Evolutionary conservation across 257 asterid species (phyloP).

Genomic region (Lithospermum erythrorhizon): DNA sequence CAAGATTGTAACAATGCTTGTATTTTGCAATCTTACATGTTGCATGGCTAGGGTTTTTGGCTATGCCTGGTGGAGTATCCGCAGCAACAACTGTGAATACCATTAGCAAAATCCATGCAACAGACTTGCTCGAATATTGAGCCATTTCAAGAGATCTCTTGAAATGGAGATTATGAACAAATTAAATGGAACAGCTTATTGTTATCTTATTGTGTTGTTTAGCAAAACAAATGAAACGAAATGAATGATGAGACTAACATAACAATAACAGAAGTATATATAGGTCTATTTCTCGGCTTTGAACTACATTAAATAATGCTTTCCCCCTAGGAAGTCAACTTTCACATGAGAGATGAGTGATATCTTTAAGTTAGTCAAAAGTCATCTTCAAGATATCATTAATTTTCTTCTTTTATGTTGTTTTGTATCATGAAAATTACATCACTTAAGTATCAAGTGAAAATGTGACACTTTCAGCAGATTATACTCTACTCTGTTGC

Average conservation of each 20-base stretch:
- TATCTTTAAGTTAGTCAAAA: neutral
- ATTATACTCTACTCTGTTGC: neutral
- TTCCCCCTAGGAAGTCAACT: neutral
- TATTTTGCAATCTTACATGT: neutral
- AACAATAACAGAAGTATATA: neutral
- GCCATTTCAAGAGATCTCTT: neutral
- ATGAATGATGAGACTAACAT: constrained; percentile 2
- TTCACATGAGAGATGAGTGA: neutral
- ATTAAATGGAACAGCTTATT: neutral
- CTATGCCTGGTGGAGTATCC: constrained; percentile 36
- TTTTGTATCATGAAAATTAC: neutral
- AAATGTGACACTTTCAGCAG: neutral
- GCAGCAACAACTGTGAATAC: constrained; percentile 7
- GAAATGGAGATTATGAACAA: neutral
- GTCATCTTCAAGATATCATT: neutral
- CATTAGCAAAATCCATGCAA: constrained; percentile 5
- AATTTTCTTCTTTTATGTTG: neutral
- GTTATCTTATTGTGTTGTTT: neutral
- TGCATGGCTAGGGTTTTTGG: constrained; percentile 21
- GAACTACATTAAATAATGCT: neutral
- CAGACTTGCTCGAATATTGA: neutral
- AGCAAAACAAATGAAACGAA: neutral
- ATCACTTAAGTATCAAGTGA: constrained; percentile 1
- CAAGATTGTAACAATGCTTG: constrained; percentile 8
- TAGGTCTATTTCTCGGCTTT: neutral